Evolutionary conservation across 106 monocot genomes (phyloP).

Genomic region (Iris macrosiphon): DNA sequence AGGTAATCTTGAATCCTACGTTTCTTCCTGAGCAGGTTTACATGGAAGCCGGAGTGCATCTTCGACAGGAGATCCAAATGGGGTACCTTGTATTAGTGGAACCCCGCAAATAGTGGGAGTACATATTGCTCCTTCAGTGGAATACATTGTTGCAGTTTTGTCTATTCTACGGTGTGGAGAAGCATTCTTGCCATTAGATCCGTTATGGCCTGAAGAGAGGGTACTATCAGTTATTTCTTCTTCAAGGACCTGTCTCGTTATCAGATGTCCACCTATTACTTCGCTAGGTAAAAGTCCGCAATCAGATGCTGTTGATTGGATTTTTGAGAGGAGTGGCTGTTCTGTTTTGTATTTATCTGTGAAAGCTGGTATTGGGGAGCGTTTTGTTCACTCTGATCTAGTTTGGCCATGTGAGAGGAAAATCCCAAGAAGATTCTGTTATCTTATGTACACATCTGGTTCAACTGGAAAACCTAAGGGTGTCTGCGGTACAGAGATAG

Average conservation of each 20-base stretch:
- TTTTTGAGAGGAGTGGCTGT: conserved; percentile 15
- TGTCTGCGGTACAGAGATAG: conserved; percentile 87
- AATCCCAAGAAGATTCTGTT: conserved; percentile 63
- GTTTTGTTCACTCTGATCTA: conserved; percentile 17
- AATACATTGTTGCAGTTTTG: conserved; percentile 72
- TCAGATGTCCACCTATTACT: conserved; percentile 10
- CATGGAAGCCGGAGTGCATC: not conserved
- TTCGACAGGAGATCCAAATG: not conserved
- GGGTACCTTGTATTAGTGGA: not conserved
- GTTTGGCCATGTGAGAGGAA: conserved; percentile 69
- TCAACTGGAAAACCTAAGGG: conserved; percentile 92
- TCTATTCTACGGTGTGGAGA: conserved; percentile 71
- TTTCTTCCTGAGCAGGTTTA: not conserved
- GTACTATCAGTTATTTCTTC: conserved; percentile 36
- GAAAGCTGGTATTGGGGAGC: conserved; percentile 9
- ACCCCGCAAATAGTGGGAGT: conserved; percentile 63
- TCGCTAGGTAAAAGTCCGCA: not conserved
- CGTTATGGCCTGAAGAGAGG: conserved; percentile 77
- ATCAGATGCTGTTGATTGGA: conserved; percentile 19
- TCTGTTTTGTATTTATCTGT: conserved; percentile 50
- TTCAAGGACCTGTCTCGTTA: conserved; percentile 41
- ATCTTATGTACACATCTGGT: conserved; percentile 95
- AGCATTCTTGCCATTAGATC: conserved; percentile 90
- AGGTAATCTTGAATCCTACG: no score
- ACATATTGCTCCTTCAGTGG: conserved; percentile 66